A percentile compares a stretch with the other conserved stretches of the same genome.
phyloP scores from a whole-genome alignment of 371 early-diverging fungal genomes.

The Lichtheimia hyalospora region DNA sequence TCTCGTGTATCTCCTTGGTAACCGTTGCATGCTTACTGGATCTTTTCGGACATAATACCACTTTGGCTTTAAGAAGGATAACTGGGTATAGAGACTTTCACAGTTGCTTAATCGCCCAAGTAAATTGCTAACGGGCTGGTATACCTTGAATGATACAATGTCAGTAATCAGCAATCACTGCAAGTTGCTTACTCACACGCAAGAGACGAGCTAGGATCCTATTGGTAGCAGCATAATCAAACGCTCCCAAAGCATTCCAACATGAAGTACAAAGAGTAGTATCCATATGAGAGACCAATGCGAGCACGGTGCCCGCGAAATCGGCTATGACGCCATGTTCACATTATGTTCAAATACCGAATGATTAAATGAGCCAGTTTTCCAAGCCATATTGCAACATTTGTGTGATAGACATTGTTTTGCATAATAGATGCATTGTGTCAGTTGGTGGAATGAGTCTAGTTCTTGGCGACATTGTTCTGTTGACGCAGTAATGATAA shows the following conservation, averaged over 20 bases:
- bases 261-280: slow-evolving; percentile 25
- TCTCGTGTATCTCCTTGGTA: neutral
- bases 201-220: slow-evolving; percentile 42
- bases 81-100: slow-evolving; percentile 35
- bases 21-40: slow-evolving; percentile 20
- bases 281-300: slow-evolving; percentile 11
- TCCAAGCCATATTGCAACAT: no score
- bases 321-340: no score
- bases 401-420: no score
- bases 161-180: neutral
- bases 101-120: slow-evolving; percentile 30
- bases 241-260: slow-evolving; percentile 57
- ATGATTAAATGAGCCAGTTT: neutral
- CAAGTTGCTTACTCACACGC: slow-evolving; percentile 25
- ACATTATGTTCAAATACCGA: neutral
- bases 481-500: no score
- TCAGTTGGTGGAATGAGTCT: no score
- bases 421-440: no score
- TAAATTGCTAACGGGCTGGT: slow-evolving; percentile 32
- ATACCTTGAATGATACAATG: slow-evolving; percentile 11
- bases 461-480: no score
- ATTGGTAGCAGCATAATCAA: slow-evolving; percentile 58
- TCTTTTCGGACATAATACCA: slow-evolving; percentile 53
- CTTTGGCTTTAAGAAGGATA: slow-evolving; percentile 41
- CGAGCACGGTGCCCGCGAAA: no score